Evolutionary conservation across 2,329 filamentous ascomycete species (phyloP).

Genomic region (Fusarium praegraminearum): DNA sequence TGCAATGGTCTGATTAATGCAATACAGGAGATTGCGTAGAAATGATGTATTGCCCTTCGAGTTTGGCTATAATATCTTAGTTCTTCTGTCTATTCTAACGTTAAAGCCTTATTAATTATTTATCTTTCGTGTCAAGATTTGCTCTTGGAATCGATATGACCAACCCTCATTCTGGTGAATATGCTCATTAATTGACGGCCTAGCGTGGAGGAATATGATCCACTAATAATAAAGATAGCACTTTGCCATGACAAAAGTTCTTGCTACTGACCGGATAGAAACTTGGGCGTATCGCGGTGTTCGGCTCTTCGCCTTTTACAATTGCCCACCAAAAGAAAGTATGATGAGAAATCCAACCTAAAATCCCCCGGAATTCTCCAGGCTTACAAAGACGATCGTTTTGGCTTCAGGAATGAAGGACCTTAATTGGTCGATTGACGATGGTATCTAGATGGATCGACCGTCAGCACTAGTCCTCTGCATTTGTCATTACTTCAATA

Average conservation of each 20-base stretch:
- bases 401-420: background rate
- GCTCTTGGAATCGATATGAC: no score
- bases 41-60: no score
- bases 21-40: no score
- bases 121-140: no score
- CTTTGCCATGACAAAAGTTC: background rate
- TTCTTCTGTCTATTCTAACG: no score
- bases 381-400: background rate
- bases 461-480: background rate
- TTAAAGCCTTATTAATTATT: background rate
- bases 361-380: background rate
- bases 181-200: fast-evolving
- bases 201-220: background rate
- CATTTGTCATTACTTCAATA: background rate
- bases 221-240: fast-evolving
- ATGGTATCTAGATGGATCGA: fast-evolving
- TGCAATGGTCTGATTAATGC: background rate
- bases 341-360: background rate
- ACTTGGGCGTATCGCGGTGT: no score
- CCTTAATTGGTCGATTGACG: background rate
- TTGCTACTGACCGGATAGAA: background rate
- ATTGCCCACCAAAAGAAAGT: fast-evolving
- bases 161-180: background rate
- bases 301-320: background rate
- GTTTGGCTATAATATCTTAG: no score